These are phyloP conservation scores for Plenodomus lindquistii DNA, from an alignment of 2,329 filamentous ascomycete species.

Conservation along the genomic window DNA sequence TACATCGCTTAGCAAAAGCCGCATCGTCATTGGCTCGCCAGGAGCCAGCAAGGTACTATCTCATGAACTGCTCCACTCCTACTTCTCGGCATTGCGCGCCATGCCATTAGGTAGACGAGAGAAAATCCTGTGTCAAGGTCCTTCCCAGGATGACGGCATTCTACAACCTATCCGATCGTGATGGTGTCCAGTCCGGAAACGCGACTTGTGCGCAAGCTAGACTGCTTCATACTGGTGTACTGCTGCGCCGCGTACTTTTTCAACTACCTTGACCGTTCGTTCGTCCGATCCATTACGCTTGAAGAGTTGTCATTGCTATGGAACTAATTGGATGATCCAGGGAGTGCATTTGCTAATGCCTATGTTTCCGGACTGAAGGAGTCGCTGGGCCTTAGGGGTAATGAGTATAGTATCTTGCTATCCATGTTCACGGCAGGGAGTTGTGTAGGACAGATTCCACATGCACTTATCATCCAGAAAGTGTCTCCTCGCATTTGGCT, in stretches of 20 bases:
- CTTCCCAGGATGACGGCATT: not conserved
- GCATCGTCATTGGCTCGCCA: conserved; percentile 18
- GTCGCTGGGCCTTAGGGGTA: conserved; percentile 24
- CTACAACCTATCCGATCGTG: not conserved
- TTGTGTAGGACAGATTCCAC: conserved; percentile 35
- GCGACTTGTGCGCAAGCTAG: conserved; percentile 33
- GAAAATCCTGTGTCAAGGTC: not conserved
- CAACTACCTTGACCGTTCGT: conserved; percentile 32
- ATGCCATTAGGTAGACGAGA: not conserved
- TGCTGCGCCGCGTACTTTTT: conserved; percentile 39
- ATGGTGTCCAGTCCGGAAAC: conserved; percentile 27
- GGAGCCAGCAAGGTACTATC: conserved; percentile 22
- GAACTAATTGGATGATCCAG: not conserved
- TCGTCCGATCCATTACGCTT: conserved; percentile 16
- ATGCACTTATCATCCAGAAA: conserved; percentile 34
- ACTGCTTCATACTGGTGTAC: conserved; percentile 36
- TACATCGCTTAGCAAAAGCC: conserved; percentile 21
- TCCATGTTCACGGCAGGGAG: conserved; percentile 34
- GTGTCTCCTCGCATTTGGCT: conserved; percentile 34
- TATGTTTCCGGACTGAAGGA: conserved; percentile 37
- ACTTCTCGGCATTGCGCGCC: not conserved
- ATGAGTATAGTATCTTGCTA: conserved; percentile 35
- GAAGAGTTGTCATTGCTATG: not conserved
- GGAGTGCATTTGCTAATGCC: conserved; percentile 31
- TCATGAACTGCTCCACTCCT: conserved; percentile 3